Evolutionary conservation across 2,329 filamentous ascomycete genomes (phyloP).

Genomic region (Phialophora tarda): DNA sequence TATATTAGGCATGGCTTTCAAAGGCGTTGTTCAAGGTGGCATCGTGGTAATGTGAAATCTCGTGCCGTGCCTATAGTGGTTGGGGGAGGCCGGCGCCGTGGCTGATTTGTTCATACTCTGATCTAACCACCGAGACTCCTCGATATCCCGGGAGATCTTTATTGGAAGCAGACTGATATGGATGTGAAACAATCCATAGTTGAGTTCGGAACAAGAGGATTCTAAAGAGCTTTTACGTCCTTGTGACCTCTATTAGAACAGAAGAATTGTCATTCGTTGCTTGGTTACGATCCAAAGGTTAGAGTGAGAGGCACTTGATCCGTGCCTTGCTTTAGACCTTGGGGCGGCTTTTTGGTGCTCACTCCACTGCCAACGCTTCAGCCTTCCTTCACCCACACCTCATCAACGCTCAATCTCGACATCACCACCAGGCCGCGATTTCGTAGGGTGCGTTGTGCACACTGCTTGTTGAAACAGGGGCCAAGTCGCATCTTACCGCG

Average conservation of each 20-base stretch:
- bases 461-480: neutral
- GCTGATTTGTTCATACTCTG: neutral
- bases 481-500: neutral
- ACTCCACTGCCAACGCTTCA: slow-evolving; percentile 16
- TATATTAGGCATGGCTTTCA: slow-evolving; percentile 13
- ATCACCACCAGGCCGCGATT: slow-evolving; percentile 5
- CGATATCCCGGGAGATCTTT: neutral
- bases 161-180: neutral
- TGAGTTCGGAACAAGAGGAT: neutral
- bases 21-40: neutral
- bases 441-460: neutral
- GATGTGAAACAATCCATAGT: neutral
- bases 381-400: slow-evolving; percentile 16
- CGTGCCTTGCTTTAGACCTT: slow-evolving; percentile 11
- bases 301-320: slow-evolving; percentile 4
- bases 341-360: slow-evolving; percentile 14
- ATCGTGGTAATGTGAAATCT: neutral
- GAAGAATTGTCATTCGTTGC: slow-evolving; percentile 9
- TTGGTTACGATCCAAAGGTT: neutral
- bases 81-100: neutral
- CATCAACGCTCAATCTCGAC: slow-evolving; percentile 9
- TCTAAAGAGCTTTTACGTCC: neutral
- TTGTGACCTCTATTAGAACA: slow-evolving; percentile 2
- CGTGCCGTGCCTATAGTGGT: neutral
- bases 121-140: neutral